A percentile compares a stretch with the other conserved stretches of the same genome.
Evolutionary conservation across 805 yeast genomes (phyloP).

Genomic region (Pichia californica): DNA sequence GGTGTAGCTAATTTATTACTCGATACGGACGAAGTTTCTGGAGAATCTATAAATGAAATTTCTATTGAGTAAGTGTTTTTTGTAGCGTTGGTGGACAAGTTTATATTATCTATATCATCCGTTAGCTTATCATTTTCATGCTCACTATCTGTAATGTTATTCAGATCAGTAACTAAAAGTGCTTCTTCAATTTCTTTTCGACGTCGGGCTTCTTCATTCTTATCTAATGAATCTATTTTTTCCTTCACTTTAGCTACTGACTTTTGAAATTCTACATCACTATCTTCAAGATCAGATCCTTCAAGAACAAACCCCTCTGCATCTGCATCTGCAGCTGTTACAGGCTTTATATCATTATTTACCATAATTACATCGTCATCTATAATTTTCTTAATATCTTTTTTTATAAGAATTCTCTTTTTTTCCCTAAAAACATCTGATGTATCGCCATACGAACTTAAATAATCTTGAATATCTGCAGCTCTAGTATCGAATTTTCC

Average conservation of each 20-base stretch:
- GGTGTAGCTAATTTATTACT: too few species aligned
- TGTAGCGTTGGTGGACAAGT: too few species aligned
- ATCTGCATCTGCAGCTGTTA: conserved; percentile 10
- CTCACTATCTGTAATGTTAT: not conserved
- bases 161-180: not conserved
- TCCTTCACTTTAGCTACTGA: too few species aligned
- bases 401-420: not conserved
- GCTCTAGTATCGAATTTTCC: not conserved
- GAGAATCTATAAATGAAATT: too few species aligned
- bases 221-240: too few species aligned
- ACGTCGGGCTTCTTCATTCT: not conserved
- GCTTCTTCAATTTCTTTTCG: conserved; percentile 3
- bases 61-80: too few species aligned
- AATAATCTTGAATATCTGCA: conserved; percentile 1
- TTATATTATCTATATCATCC: not conserved
- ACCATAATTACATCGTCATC: not conserved
- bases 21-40: too few species aligned
- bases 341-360: too few species aligned
- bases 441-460: not conserved
- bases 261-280: too few species aligned
- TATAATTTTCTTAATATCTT: not conserved
- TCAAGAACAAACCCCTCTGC: too few species aligned
- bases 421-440: not conserved
- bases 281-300: too few species aligned
- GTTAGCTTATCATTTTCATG: not conserved